Base-by-base conservation (phyloP, 2,329 filamentous ascomycete genomes). In the Ceratocystis eucalypticola region DNA sequence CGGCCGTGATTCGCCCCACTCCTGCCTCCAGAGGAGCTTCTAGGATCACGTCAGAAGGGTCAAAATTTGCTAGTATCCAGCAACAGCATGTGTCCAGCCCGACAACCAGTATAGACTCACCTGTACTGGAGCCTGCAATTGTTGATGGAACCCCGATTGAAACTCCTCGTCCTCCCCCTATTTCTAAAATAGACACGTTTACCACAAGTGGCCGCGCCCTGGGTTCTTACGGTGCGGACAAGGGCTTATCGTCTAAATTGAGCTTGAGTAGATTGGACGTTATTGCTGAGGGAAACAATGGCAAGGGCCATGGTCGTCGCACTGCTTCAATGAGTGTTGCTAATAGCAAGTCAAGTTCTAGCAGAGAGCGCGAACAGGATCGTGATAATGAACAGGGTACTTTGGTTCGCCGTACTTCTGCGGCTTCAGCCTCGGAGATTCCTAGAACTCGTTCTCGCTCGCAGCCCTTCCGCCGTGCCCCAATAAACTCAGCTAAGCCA, bases 401-500 rank as follows among this genome's bases (percentile, higher is more conserved):
- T 8, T 20, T 30, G 5, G n/a, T 20, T 28, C 55, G 55, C 10
- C 55, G 55, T 8, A 59, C 28, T 8, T 66, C 65, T n/a, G 45
- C 22, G 22, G 28, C 53, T 8, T 30, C 61, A 37, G 44, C n/a
- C 44, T 59, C 20, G 17, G 53, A 59, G 12, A 28, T 46, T 59
- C 45, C 64, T 25, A 59, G 57, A 30, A 53, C 37, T 20, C 66
- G 66, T 12, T 63, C 63, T 22, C 66, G 46, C 1, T 62, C 63
- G 46, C 63, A 65, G 22, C 44, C 64, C 65, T 73, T 74, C 53
- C 76, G 77, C 44, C 75, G 73, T n/a, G 77, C 79, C 10, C 71
- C 83, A 45, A 76, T 77, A 69, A 85, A 85, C 73, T 80, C 82
- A 2, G 79, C 79, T 64, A 80, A 77, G 67, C 80, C 77, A 2